phyloP scores from a whole-genome alignment of 2,329 filamentous ascomycete genomes.

The Alternaria solani region DNA sequence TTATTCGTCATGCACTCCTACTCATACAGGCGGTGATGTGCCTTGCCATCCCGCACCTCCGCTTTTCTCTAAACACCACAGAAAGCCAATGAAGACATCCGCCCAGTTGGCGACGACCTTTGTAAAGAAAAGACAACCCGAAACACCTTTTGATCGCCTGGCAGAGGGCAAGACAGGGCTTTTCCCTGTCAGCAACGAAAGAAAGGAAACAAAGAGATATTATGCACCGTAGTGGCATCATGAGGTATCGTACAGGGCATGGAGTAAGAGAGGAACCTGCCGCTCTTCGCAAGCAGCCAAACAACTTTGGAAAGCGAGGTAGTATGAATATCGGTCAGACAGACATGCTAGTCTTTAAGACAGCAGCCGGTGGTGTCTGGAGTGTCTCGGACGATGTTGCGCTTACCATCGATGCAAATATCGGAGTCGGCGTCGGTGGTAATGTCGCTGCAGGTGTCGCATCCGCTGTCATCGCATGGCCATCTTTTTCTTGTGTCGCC shows the following conservation, averaged over 20 bases:
- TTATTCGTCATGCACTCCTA: neutral
- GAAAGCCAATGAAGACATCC: neutral
- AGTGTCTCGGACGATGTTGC: neutral
- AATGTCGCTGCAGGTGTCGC: neutral
- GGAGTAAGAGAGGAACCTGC: neutral
- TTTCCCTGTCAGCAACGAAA: neutral
- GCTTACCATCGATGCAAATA: neutral
- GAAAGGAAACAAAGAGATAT: neutral
- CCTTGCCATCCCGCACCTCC: neutral
- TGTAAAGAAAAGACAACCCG: neutral
- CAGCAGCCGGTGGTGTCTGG: slow-evolving; percentile 1
- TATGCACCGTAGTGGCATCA: neutral
- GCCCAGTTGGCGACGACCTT: neutral
- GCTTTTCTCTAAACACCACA: neutral
- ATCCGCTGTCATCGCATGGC: neutral
- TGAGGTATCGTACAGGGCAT: slow-evolving; percentile 6
- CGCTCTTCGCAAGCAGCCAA: neutral
- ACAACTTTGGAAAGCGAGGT: neutral
- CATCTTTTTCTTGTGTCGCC: neutral
- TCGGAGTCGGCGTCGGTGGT: neutral
- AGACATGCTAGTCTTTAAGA: slow-evolving; percentile 4
- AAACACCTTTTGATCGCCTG: neutral
- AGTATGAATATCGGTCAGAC: neutral
- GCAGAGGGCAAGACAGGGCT: neutral
- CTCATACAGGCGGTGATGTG: neutral